Base-by-base conservation (phyloP, 2,329 filamentous ascomycete genomes). In the Colletotrichum phormii region DNA sequence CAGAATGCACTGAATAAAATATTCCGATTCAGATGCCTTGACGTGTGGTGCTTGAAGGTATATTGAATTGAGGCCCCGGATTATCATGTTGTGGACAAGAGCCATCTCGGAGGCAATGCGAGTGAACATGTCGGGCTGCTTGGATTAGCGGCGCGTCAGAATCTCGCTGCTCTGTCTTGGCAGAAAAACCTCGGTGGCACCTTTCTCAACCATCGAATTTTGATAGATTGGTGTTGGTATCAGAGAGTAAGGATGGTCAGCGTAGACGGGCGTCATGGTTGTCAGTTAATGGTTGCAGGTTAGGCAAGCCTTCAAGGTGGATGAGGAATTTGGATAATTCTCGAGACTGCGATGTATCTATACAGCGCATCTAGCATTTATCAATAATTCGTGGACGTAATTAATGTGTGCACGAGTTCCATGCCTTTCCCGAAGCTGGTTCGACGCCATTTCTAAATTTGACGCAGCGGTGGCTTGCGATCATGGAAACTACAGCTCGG, bases 31-130 rank as follows among this genome's bases (percentile, higher is more conserved):
- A 29, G 81, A 75, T 11, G 75, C 65, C 4, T 79, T 75, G 8
- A 85, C 77, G 67, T 83, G 79, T 6, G 77, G 75, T 0, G 81
- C 78, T 59, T 85, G 83, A 26, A 80, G 75, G 74, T 84, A 81
- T 42, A 84, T 79, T 6, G 80, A 78, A 74, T 84, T 84, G 72
- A 84, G 76, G 6, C 81, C 80, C 13, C 82, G 81, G 9, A 82
- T 69, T 24, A 83, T 54, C 24, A 79, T 75, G 76, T 84, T 84
- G 77, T 85, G 81, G 24, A 80, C 76, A 12, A 69, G 26, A 9
- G 75, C 78, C 81, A 83, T 81, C 26, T 79, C 78, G 3, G 76
- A 77, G 33, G 80, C 80, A 42, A 76, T 42, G 2, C 75, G 60
- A 59, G 76, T 73, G 60, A 80, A 80, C 35, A 77, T 67, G 75